A percentile compares a stretch with the other conserved stretches of the same genome.
Conservation (phyloP, 768 basidiomycete genomes). For the Tylopilus plumbeoviolaceoides region DNA sequence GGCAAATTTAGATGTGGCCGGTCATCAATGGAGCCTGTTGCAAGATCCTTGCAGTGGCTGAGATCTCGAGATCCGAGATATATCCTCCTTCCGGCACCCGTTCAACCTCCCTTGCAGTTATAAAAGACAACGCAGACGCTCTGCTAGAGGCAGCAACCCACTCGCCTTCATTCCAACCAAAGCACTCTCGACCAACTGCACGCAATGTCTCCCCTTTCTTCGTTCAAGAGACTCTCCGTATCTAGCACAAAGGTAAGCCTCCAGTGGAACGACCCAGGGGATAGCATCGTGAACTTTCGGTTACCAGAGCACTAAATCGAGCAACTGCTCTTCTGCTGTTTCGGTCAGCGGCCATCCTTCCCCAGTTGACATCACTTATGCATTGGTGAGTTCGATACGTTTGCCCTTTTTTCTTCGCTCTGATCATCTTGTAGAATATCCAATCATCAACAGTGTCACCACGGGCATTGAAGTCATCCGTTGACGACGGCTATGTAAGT, state of each 20-base stretch:
- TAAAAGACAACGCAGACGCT: conserved; percentile 13
- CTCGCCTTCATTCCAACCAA: neutral
- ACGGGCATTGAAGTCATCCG: neutral
- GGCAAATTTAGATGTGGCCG: no score
- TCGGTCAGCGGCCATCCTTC: conserved; percentile 15
- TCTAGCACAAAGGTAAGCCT: conserved; percentile 18
- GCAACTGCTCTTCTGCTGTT: neutral
- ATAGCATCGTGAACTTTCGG: neutral
- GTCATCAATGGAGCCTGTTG: no score
- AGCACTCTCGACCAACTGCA: neutral
- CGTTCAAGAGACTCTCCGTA: conserved; percentile 22
- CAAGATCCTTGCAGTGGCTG: no score
- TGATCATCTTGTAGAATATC: neutral
- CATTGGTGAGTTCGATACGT: conserved; percentile 15
- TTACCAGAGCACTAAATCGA: conserved; percentile 19
- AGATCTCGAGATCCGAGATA: no score
- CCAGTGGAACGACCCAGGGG: neutral
- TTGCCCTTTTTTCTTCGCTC: neutral
- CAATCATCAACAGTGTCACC: conserved; percentile 8
- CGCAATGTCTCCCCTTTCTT: conserved; percentile 17
- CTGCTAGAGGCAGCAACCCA: neutral
- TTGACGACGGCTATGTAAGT: conserved; percentile 17
- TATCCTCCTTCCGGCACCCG: neutral
- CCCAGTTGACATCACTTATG: conserved; percentile 19
- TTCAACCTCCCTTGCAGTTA: conserved; percentile 4